Conservation (phyloP, 78 protist species). For the Ministeria vibrans region DNA sequence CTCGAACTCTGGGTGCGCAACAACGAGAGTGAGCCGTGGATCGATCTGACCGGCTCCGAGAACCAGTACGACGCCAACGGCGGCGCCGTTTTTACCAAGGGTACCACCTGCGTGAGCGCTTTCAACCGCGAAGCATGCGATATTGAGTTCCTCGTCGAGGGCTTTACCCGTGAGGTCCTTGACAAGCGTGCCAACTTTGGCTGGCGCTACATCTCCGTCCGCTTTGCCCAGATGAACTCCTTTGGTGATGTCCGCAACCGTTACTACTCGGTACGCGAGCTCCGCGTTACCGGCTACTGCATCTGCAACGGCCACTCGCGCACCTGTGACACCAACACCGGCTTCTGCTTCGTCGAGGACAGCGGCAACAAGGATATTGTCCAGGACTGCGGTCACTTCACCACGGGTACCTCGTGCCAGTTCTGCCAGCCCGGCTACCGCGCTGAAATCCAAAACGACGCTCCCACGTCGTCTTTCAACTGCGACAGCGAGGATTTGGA, state of each 20-base stretch:
- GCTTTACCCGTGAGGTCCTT: not conserved
- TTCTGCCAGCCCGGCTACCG: not conserved
- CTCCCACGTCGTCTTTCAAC: not conserved
- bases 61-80: no score
- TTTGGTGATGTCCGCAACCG: not conserved
- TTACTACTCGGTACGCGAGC: not conserved
- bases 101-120: not conserved
- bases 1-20: not conserved
- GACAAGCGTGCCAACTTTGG: not conserved
- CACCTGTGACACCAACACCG: not conserved
- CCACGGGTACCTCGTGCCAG: not conserved
- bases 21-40: not conserved
- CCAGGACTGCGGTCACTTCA: not conserved
- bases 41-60: not conserved
- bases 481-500: not conserved
- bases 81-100: not conserved
- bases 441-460: not conserved
- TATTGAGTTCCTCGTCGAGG: not conserved
- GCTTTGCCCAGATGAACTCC: not conserved
- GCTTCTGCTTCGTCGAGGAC: not conserved
- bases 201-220: not conserved
- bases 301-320: conserved; percentile 11
- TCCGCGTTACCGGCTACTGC: not conserved
- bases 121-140: not conserved
- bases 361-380: not conserved